Percentiles rank a stretch among this genome's conserved stretches.
These are phyloP conservation scores for Xenoacremonium recifei DNA, from an alignment of 2,329 filamentous ascomycete genomes.

Conservation along the genomic window DNA sequence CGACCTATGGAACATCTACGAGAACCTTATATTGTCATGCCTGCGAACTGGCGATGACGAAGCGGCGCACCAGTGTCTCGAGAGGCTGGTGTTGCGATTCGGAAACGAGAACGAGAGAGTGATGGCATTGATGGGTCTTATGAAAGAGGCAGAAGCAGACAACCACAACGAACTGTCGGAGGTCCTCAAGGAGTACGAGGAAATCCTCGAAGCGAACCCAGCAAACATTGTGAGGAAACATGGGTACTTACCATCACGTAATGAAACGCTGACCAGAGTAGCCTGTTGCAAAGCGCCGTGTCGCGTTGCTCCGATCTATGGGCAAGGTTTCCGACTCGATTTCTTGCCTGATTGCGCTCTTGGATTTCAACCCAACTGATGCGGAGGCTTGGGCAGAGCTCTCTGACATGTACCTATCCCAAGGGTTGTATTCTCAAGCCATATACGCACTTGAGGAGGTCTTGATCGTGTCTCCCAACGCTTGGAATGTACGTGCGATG, in stretches of 20 bases:
- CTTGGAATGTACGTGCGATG: constrained; percentile 76
- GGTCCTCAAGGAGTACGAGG: constrained; percentile 76
- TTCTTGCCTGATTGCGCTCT: constrained; percentile 66
- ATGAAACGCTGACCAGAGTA: constrained; percentile 35
- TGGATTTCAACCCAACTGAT: constrained; percentile 86
- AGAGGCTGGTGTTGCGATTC: constrained; percentile 76
- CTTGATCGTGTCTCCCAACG: constrained; percentile 80
- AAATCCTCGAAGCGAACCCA: constrained; percentile 68
- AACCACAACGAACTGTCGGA: constrained; percentile 63
- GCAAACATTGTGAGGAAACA: constrained; percentile 74
- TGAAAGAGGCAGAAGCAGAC: constrained; percentile 77
- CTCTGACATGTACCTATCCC: constrained; percentile 78
- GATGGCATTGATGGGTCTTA: constrained; percentile 77
- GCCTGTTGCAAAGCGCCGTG: constrained; percentile 82
- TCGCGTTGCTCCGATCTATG: constrained; percentile 76
- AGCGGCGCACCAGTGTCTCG: constrained; percentile 72
- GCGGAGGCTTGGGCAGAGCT: constrained; percentile 92
- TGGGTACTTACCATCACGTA: background rate
- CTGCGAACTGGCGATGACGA: constrained; percentile 81
- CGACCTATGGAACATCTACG: constrained; percentile 81
- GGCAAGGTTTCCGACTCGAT: constrained; percentile 71
- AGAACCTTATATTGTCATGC: constrained; percentile 82
- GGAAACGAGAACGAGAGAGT: constrained; percentile 81
- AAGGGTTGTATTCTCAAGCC: constrained; percentile 78
- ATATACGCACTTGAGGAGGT: constrained; percentile 91